Evolutionary conservation across 352 stramenopile genomes (phyloP).

Genomic region (Globisporangium abappressorium): DNA sequence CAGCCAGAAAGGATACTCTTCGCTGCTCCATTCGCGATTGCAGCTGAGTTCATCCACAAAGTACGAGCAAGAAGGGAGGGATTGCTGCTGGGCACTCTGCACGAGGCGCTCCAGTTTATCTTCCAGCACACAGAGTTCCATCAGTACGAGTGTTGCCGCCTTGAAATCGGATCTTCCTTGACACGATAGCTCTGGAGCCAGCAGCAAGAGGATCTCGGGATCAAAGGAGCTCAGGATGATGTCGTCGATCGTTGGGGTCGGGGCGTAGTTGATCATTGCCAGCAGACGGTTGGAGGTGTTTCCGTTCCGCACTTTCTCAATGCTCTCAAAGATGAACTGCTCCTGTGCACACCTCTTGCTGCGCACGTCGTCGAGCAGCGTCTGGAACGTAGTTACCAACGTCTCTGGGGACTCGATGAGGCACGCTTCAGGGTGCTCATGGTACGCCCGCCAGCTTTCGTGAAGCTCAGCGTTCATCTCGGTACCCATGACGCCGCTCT

Average conservation of each 20-base stretch:
- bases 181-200: constrained; percentile 26
- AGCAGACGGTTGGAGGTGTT: constrained; percentile 20
- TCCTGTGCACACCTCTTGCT: constrained; percentile 4
- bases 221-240: constrained; percentile 42
- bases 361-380: constrained; percentile 21
- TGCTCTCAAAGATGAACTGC: background rate
- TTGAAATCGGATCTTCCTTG: constrained; percentile 22
- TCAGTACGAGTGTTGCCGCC: constrained; percentile 21
- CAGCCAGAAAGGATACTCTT: constrained; percentile 73
- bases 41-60: constrained; percentile 58
- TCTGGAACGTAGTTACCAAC: constrained; percentile 14
- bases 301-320: background rate
- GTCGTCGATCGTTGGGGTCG: constrained; percentile 29
- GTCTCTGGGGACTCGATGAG: constrained; percentile 4
- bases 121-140: constrained; percentile 76
- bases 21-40: constrained; percentile 42
- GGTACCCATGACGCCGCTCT: constrained; percentile 27
- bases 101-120: constrained; percentile 58
- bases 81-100: background rate
- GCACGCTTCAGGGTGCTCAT: constrained; percentile 16
- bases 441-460: constrained; percentile 39
- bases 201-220: constrained; percentile 23
- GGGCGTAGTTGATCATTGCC: constrained; percentile 20
- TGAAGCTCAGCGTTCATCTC: constrained; percentile 39
- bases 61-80: constrained; percentile 20